Evolutionary conservation across 2,329 filamentous ascomycete species (phyloP), one percentile per base, ranked within the genome.

Genomic region (Colletotrichum australisinense): DNA sequence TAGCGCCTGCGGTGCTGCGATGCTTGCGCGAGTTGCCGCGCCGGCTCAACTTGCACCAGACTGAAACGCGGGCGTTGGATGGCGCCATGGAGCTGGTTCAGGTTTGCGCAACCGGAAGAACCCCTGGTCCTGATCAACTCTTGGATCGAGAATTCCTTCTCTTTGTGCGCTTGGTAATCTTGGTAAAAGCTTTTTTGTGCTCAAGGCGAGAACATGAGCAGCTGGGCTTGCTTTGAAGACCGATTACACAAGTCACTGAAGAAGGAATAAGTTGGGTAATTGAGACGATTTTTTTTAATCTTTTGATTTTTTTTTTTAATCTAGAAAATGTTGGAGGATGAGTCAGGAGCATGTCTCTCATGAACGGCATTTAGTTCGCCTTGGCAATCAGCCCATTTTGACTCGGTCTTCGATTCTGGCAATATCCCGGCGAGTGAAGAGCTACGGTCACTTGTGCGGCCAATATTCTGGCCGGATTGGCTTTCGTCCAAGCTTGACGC

Each of bases 381-480:
- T 72, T 72, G 59, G 69, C 64, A 69, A 68, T 72, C 66, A 69
- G 69, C 65, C 69, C 69, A 72, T 56, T 49, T 69, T 69, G 69
- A 72, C 66, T 69, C 65, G 65, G 38, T 12, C n/a, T 28, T 53
- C 52, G 24, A 19, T 16, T 32, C 1, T 52, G 16, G n/a, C 53
- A 42, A 28, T 1, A 58, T 35, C n/a, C 19, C 24, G 14, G 35
- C 22, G 28, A 19, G 14, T 22, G 5, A 1, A 3, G 38, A 72
- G 26, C 64, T 52, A 30, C 35, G 57, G 22, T 22, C 5, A 35
- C 32, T 16, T 58, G 4, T 26, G 32, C 26, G n/a, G 63, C 22
- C 16, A 5, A 26, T 22, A 22, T 7, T 19, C 24, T 30, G 60
- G 19, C 60, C 60, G 19, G 11, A 5, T 16, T 19, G 24, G 59